A percentile compares a stretch with the other conserved stretches of the same genome.
phyloP scores from a whole-genome alignment of 2,329 filamentous ascomycete genomes.

The Thelonectria blattea region DNA sequence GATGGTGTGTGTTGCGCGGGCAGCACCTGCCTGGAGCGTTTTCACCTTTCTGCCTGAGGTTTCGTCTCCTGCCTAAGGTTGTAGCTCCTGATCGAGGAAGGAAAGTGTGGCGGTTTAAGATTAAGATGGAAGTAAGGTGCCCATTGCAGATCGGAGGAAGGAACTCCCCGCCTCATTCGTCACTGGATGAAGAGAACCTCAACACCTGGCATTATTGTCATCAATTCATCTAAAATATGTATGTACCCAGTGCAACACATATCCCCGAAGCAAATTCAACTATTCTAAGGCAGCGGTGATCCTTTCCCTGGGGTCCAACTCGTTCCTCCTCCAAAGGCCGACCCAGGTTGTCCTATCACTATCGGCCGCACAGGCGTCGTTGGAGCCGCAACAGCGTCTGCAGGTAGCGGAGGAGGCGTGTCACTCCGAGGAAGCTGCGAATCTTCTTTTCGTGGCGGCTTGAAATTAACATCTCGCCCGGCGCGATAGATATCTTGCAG shows the following conservation, averaged over 20 bases:
- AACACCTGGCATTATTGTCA: not conserved
- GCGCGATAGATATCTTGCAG: constrained; percentile 82
- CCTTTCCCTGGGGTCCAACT: constrained; percentile 56
- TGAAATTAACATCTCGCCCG: constrained; percentile 56
- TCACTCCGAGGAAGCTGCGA: constrained; percentile 54
- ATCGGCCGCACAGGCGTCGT: constrained; percentile 56
- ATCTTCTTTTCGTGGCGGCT: constrained; percentile 56
- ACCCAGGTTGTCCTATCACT: constrained; percentile 41
- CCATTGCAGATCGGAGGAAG: not conserved
- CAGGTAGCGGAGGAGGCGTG: constrained; percentile 59
- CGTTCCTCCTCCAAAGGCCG: constrained; percentile 46
- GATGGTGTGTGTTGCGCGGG: not conserved
- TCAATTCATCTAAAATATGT: not conserved
- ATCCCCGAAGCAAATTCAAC: not conserved
- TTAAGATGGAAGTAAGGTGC: not conserved
- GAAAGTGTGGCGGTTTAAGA: not conserved
- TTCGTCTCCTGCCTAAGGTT: not conserved
- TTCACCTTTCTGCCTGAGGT: not conserved
- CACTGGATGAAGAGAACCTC: not conserved
- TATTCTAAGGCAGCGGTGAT: constrained; percentile 42
- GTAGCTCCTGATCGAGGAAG: too few relatives aligned
- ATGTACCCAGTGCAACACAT: not conserved
- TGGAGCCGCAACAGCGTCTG: constrained; percentile 46
- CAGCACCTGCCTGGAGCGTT: not conserved
- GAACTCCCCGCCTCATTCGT: not conserved